A percentile compares a stretch with the other conserved stretches of the same genome.
Conservation (phyloP, 2,329 filamentous ascomycete genomes). For the Dothideomycetes sp. region DNA sequence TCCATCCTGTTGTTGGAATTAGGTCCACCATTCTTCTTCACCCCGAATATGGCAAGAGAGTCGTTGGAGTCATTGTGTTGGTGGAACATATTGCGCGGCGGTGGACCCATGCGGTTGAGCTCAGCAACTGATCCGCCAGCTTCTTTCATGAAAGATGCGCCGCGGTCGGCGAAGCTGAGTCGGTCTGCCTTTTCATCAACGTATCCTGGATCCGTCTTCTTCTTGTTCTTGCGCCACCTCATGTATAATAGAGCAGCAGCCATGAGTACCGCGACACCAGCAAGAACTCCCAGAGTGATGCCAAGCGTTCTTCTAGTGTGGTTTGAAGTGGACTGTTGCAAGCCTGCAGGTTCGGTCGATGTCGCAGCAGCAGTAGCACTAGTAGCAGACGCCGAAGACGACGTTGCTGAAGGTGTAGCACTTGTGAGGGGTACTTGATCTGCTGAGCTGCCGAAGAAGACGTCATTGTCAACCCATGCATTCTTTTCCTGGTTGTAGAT, state of each 20-base stretch:
- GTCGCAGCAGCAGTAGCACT: slow-evolving; percentile 23
- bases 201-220: slow-evolving; percentile 34
- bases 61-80: slow-evolving; percentile 18
- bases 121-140: slow-evolving; percentile 31
- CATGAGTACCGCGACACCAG: slow-evolving; percentile 61
- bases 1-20: not conserved
- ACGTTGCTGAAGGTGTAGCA: slow-evolving; percentile 23
- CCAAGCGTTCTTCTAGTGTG: slow-evolving; percentile 56
- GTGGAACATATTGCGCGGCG: not conserved
- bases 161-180: slow-evolving; percentile 39
- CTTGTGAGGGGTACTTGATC: slow-evolving; percentile 20
- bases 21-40: not conserved
- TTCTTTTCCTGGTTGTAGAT: slow-evolving; percentile 71
- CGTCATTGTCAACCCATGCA: slow-evolving; percentile 62
- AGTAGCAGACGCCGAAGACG: slow-evolving; percentile 16
- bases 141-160: slow-evolving; percentile 42
- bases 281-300: slow-evolving; percentile 70
- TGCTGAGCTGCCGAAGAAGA: slow-evolving; percentile 45
- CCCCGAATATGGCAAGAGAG: slow-evolving; percentile 6
- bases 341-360: slow-evolving; percentile 17
- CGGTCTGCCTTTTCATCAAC: slow-evolving; percentile 34
- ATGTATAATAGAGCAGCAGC: slow-evolving; percentile 60
- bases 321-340: slow-evolving; percentile 29
- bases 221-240: slow-evolving; percentile 48
- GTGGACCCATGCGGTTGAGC: slow-evolving; percentile 8